Evolutionary conservation across 2,329 filamentous ascomycete genomes (phyloP), one percentile per base, ranked within the genome.

Genomic region (Botrytis medusae): DNA sequence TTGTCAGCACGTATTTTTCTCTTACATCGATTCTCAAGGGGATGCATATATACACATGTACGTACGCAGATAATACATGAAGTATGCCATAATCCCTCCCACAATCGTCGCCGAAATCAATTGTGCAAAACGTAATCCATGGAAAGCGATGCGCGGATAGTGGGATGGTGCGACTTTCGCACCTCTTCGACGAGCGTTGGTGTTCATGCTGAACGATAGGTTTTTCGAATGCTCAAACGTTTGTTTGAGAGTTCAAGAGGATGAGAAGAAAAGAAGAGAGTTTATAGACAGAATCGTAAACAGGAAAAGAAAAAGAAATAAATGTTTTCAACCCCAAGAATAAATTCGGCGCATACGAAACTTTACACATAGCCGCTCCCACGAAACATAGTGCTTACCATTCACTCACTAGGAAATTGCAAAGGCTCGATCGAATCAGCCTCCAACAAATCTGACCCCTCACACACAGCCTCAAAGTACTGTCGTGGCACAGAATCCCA

Each of bases 1-100:
- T 25, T 57, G 44, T 71, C 46, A 67, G 71, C 34, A 71, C 46
- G 44, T 57, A 37, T 54, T 12, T 14, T 51, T 57, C 54, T 37
- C 8, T 16, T 40, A 48, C 32, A 46, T 44, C 14, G 10, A 57
- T 44, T 9, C 14, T 5, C 9, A 20, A 48, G 20, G 44, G 8
- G 42, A 34, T 34, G 62, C 57, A 64, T 57, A 42, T 57, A 29
- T 10, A 74, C 77, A 34, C 73, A 37, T 57, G 22, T 18, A 76
- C 77, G 29, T 74, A 79, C 78, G 74, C 59, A 80, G 69, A 72
- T 78, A 77, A 61, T 80, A 77, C 57, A 79, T 78, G 61, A 80
- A 80, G 74, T 79, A 79, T 1, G 59, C 62, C 77, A 80, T 78
- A 32, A 79, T 77, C 9, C 76, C 78, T 46, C 75, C 76, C 25